phyloP scores from a whole-genome alignment of 192 early-diverging fungal genomes.

The Dissophora ornata region DNA sequence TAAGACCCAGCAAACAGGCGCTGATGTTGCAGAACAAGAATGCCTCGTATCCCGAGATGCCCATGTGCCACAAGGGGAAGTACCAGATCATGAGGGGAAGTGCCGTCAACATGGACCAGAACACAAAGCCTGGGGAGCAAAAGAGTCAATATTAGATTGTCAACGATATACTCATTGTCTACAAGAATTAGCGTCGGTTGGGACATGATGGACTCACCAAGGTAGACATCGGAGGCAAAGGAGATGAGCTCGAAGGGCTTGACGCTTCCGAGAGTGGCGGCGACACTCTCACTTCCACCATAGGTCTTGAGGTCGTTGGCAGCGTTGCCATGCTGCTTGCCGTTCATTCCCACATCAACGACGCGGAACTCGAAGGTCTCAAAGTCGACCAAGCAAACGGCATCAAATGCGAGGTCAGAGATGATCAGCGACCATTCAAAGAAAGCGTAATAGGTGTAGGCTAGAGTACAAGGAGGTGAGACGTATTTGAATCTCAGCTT shows the following conservation, averaged over 20 bases:
- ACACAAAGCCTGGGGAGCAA: conserved; percentile 69
- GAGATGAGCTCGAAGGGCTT: conserved; percentile 40
- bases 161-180: no score
- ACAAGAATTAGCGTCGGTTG: no score
- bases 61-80: conserved; percentile 89
- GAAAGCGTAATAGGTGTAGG: conserved; percentile 84
- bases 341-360: conserved; percentile 49
- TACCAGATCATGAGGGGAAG: conserved; percentile 80
- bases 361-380: conserved; percentile 61
- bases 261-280: conserved; percentile 1
- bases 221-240: conserved; percentile 76
- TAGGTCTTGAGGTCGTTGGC: conserved; percentile 43
- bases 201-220: conserved; percentile 55
- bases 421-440: conserved; percentile 87
- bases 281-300: conserved; percentile 32
- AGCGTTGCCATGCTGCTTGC: conserved; percentile 15
- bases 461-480: no score
- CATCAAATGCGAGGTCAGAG: conserved; percentile 82
- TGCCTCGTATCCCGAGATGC: conserved; percentile 83
- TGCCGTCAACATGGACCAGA: conserved; percentile 86
- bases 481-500: no score
- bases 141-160: not conserved
- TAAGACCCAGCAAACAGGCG: conserved; percentile 69
- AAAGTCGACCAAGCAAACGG: conserved; percentile 78
- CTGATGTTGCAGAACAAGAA: conserved; percentile 72